Percentiles rank a stretch among this genome's conserved stretches.
phyloP scores from a whole-genome alignment of 257 asterid species.

The Capsicum baccatum region DNA sequence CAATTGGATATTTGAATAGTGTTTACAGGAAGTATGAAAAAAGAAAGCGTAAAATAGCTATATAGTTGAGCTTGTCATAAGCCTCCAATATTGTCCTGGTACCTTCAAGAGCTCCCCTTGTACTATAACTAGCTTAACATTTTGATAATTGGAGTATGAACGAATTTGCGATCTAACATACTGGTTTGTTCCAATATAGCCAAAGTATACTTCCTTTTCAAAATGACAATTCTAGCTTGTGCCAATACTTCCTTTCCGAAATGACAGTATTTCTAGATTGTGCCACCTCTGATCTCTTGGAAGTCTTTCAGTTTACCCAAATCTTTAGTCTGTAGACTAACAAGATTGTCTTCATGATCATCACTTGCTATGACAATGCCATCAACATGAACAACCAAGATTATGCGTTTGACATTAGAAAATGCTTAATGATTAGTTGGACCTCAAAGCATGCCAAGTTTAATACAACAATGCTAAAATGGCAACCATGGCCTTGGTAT shows the following conservation, averaged over 20 bases:
- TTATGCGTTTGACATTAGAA: background rate
- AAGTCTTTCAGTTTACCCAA: background rate
- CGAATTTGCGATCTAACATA: background rate
- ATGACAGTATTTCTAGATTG: background rate
- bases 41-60: background rate
- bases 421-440: constrained; percentile 1
- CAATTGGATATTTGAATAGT: background rate
- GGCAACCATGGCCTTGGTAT: background rate
- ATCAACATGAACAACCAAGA: background rate
- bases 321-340: background rate
- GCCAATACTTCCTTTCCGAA: constrained; percentile 2
- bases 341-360: constrained; percentile 7
- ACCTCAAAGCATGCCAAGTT: constrained; percentile 15
- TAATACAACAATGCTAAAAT: background rate
- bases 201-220: background rate
- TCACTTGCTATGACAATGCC: constrained; percentile 17
- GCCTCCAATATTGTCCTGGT: background rate
- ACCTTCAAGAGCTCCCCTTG: background rate
- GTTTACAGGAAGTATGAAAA: background rate
- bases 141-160: background rate
- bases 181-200: constrained; percentile 3
- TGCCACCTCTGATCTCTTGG: constrained; percentile 10
- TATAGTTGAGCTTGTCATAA: background rate
- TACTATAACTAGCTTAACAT: background rate
- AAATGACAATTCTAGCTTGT: background rate